Conservation (phyloP, 768 basidiomycete genomes). For the Trametes cingulata region DNA sequence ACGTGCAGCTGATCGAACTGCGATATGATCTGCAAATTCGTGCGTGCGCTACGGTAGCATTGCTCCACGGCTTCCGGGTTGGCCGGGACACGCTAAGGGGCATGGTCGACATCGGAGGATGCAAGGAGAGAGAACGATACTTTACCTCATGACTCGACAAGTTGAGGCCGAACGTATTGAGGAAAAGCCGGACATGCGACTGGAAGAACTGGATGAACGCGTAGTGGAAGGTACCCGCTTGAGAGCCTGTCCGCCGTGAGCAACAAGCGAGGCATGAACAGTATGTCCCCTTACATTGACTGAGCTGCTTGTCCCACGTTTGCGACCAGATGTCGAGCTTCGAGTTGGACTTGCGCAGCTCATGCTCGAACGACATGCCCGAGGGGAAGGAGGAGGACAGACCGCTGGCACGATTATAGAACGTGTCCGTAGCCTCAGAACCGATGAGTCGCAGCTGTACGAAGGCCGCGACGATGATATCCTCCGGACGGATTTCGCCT, state of each 20-base stretch:
- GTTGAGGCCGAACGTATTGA: conserved; percentile 84
- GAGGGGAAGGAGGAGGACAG: conserved; percentile 23
- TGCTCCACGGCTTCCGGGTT: conserved; percentile 68
- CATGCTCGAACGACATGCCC: conserved; percentile 59
- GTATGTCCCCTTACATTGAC: conserved; percentile 49
- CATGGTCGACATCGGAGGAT: conserved; percentile 4
- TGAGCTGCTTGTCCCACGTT: conserved; percentile 74
- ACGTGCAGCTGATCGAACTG: conserved; percentile 76
- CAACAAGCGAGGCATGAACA: not conserved
- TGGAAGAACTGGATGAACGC: conserved; percentile 77
- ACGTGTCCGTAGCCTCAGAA: conserved; percentile 61
- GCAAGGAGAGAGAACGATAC: conserved; percentile 7
- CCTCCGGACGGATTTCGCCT: conserved; percentile 60
- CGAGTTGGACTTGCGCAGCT: conserved; percentile 70
- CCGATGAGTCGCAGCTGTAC: conserved; percentile 77
- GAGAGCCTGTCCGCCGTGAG: conserved; percentile 44
- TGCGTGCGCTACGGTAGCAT: conserved; percentile 75
- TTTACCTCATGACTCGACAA: conserved; percentile 57
- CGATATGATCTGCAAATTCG: conserved; percentile 68
- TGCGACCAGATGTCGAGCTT: conserved; percentile 74
- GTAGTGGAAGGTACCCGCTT: conserved; percentile 74
- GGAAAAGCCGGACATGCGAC: conserved; percentile 74
- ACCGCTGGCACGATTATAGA: conserved; percentile 48
- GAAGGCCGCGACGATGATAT: conserved; percentile 78
- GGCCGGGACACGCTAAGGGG: not conserved